Base-by-base conservation (phyloP, 1,139 yeast genomes). In the Torulaspora pretoriensis region DNA sequence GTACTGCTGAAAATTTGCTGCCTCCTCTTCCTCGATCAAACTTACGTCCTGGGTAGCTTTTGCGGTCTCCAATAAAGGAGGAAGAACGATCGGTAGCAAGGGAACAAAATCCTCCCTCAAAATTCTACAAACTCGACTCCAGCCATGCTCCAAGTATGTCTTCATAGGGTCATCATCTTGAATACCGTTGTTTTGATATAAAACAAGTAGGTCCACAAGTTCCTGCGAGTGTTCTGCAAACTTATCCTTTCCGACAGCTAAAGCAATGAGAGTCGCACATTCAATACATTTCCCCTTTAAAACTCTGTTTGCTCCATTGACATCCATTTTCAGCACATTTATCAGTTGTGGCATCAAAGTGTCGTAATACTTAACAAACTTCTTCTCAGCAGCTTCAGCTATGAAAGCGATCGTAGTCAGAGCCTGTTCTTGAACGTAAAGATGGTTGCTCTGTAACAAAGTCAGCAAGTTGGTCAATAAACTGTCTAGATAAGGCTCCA, bases 351-450 rank as follows among this genome's bases (percentile, higher is more conserved):
- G 97, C 95, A 94, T 92, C 64, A 92, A 75, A 4, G 97, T 85
- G 63, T 89, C 97, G 64, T 90, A 92, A 64, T 92, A 92, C 68
- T 90, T 90, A 57, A 82, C 76, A 63, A 92, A 92, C 63, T 84
- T 85, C 55, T 77, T 77, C 64, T 89, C 89, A 2, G 98, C 97
- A n/a, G 97, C 95, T 68, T 92, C 98, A 1, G 98, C 98, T 55
- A 92, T 92, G 54, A 90, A 87, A 24, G 98, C 96, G 65, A 92
- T 90, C 0, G 98, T 92, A 3, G 97, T 90, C 46, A 92, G 75
- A 8, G 92, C 97, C 69, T 92, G 98, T 62, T 92, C 98, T 68
- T 92, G 98, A 36, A 94, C 97, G 61, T 89, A 92, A 56, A 89
- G 75, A 65, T 89, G 87, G 36, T 95, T 95, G 43, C 94, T 81